Conservation (phyloP, 805 yeast species). For the Yamadazyma sp. region DNA sequence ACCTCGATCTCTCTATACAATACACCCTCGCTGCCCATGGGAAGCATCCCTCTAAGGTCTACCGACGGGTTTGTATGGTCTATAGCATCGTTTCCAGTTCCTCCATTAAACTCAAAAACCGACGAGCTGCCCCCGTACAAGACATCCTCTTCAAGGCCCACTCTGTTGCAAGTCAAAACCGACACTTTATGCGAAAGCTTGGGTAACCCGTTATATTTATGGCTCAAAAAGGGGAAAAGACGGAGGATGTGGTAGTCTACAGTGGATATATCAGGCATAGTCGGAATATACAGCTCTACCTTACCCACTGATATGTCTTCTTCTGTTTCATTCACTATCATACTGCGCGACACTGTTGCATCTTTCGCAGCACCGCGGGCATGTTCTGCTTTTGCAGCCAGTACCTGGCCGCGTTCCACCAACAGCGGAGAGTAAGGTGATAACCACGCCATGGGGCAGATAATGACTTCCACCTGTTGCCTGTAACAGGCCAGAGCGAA, state of each 20-base stretch:
- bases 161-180: slow-evolving; percentile 64
- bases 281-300: slow-evolving; percentile 24
- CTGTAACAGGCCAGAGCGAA: slow-evolving; percentile 55
- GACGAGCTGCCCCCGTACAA: slow-evolving; percentile 68
- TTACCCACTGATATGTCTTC: no score
- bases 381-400: background rate
- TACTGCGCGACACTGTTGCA: background rate
- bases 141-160: slow-evolving; percentile 72
- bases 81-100: slow-evolving; percentile 24
- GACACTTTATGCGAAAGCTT: slow-evolving; percentile 26
- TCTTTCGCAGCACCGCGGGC: background rate
- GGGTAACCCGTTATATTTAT: slow-evolving; percentile 26
- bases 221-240: slow-evolving; percentile 59
- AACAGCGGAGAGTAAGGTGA: slow-evolving; percentile 45
- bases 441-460: slow-evolving; percentile 90
- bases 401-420: background rate
- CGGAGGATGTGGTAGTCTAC: slow-evolving; percentile 76
- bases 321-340: slow-evolving; percentile 6
- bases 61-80: slow-evolving; percentile 53
- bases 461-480: slow-evolving; percentile 51
- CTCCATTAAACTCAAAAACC: slow-evolving; percentile 51
- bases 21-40: slow-evolving; percentile 66
- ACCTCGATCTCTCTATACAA: slow-evolving; percentile 52
- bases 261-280: slow-evolving; percentile 47
- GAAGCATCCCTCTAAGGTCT: slow-evolving; percentile 52